Evolutionary conservation across 2,329 filamentous ascomycete genomes (phyloP).

Genomic region (Metarhizium guizhouense): DNA sequence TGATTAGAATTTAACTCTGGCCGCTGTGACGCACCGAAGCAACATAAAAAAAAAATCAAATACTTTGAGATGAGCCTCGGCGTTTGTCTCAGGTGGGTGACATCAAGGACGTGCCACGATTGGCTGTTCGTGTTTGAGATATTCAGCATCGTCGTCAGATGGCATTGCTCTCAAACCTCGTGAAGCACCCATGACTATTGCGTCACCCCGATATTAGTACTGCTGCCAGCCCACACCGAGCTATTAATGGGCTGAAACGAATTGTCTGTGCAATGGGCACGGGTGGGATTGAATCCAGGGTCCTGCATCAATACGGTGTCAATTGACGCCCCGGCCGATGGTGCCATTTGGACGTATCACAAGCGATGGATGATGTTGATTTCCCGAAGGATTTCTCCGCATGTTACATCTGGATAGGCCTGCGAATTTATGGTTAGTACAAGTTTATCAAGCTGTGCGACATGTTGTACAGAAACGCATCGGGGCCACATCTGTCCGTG

Average conservation of each 20-base stretch:
- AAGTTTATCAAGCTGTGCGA: background rate
- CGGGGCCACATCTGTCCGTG: background rate
- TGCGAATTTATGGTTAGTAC: background rate
- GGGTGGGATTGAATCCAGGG: background rate
- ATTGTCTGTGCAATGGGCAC: background rate
- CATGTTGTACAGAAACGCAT: background rate
- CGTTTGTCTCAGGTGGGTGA: background rate
- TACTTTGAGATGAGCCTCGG: background rate
- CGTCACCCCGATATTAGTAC: too few species aligned
- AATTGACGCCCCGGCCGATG: background rate
- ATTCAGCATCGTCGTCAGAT: too few species aligned
- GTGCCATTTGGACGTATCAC: too few species aligned
- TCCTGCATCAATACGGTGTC: background rate
- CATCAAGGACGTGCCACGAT: background rate
- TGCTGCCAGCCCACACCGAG: too few species aligned
- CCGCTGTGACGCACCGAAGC: background rate
- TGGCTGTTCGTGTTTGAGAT: too few species aligned
- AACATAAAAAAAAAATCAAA: background rate
- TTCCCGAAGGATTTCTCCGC: background rate
- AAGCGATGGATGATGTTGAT: too few species aligned
- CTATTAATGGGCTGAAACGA: background rate
- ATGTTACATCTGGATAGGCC: background rate
- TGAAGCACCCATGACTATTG: too few species aligned
- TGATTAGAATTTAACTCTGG: background rate
- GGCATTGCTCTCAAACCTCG: too few species aligned